Percentiles rank a stretch among this genome's conserved stretches.
These are phyloP conservation scores for Apiospora arundinis DNA, from an alignment of 2,329 filamentous ascomycete genomes.

Conservation along the genomic window DNA sequence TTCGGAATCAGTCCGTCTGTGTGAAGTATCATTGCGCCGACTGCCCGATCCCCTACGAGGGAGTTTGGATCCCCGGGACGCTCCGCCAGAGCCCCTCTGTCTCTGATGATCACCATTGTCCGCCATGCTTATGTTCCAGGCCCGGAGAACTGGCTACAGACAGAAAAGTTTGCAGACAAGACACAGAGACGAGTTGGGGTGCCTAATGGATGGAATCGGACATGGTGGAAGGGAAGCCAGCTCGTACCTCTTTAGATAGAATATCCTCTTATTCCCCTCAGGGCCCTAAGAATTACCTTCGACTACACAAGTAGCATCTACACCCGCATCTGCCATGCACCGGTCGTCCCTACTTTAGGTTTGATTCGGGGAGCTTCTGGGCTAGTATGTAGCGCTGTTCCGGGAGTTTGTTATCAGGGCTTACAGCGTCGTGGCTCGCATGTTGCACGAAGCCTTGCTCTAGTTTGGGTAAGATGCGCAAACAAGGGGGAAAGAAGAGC, in stretches of 20 bases:
- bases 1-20: slow-evolving; percentile 13
- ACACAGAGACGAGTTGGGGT: not conserved
- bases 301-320: slow-evolving; percentile 9
- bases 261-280: slow-evolving; percentile 11
- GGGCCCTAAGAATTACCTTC: slow-evolving; percentile 17
- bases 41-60: slow-evolving; percentile 5
- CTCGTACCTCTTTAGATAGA: slow-evolving; percentile 20
- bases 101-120: slow-evolving; percentile 13
- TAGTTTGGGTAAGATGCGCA: not conserved
- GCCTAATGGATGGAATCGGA: not conserved
- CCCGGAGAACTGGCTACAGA: not conserved
- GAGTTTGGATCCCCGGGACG: slow-evolving; percentile 16
- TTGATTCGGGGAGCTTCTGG: slow-evolving; percentile 7
- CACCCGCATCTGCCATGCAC: slow-evolving; percentile 16
- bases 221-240: not conserved
- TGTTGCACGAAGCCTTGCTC: not conserved
- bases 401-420: not conserved
- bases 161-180: not conserved
- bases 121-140: not conserved
- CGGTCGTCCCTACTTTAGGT: slow-evolving; percentile 10
- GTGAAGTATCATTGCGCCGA: not conserved
- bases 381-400: slow-evolving; percentile 7
- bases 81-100: not conserved
- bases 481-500: not conserved
- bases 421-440: slow-evolving; percentile 5